phyloP scores from a whole-genome alignment of 2,329 filamentous ascomycete species.

The Aureobasidium sp. region DNA sequence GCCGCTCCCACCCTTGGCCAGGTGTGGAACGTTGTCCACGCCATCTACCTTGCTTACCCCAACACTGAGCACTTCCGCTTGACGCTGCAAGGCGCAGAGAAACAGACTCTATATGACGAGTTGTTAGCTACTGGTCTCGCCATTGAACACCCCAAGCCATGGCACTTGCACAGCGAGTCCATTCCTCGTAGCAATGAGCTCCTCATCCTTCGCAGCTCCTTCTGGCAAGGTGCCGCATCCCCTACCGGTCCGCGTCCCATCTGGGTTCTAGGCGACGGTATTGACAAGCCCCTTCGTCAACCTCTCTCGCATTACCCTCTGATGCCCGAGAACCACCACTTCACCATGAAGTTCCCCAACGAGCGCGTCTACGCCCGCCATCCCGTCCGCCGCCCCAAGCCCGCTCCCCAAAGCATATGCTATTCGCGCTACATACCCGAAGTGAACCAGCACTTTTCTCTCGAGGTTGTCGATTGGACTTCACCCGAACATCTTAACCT shows the following conservation, averaged over 20 bases:
- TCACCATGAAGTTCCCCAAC: conserved; percentile 41
- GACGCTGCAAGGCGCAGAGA: conserved; percentile 31
- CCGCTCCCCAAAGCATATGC: conserved; percentile 58
- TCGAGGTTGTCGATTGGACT: conserved; percentile 62
- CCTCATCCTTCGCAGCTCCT: conserved; percentile 43
- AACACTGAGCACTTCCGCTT: conserved; percentile 39
- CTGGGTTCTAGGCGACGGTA: conserved; percentile 23
- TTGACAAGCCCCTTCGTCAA: conserved; percentile 17
- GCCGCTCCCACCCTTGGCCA: conserved; percentile 36
- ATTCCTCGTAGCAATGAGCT: conserved; percentile 34
- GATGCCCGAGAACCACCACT: conserved; percentile 36
- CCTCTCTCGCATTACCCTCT: conserved; percentile 30
- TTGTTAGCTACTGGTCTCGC: conserved; percentile 37
- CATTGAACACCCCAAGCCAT: conserved; percentile 33
- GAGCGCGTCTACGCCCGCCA: conserved; percentile 54
- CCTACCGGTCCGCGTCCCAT: conserved; percentile 35
- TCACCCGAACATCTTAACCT: conserved; percentile 57
- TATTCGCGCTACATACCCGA: conserved; percentile 76
- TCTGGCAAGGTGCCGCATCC: conserved; percentile 38
- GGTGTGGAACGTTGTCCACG: conserved; percentile 41
- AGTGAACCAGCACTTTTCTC: conserved; percentile 66
- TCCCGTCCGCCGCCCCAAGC: conserved; percentile 64
- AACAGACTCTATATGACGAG: conserved; percentile 32
- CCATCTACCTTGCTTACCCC: conserved; percentile 37
- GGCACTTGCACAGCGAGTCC: conserved; percentile 19